A percentile compares a stretch with the other conserved stretches of the same genome.
Evolutionary conservation across 768 basidiomycete genomes (phyloP).

Genomic region (Hygrocybe punicea): DNA sequence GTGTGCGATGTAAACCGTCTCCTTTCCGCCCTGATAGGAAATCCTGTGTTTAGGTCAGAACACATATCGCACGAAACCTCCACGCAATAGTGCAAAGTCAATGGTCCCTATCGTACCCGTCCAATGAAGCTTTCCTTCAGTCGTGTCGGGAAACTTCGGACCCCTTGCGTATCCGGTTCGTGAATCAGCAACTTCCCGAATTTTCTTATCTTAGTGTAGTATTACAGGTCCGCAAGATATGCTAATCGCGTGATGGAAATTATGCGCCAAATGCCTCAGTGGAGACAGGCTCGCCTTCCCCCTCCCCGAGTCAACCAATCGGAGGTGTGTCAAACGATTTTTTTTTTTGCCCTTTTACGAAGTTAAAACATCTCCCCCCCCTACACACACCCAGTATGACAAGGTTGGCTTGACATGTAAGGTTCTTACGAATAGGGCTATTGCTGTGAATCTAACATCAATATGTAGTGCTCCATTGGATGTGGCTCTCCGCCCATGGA

Average conservation of each 20-base stretch:
- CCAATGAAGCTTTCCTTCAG: conserved; percentile 48
- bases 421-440: conserved; percentile 21
- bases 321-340: conserved; percentile 39
- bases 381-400: conserved; percentile 58
- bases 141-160: conserved; percentile 54
- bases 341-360: background rate
- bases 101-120: conserved; percentile 68
- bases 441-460: conserved; percentile 16
- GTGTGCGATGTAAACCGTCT: conserved; percentile 11
- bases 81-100: conserved; percentile 53
- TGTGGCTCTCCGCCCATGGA: conserved; percentile 74
- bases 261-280: conserved; percentile 55
- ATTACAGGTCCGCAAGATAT: conserved; percentile 51
- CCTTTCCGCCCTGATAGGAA: background rate
- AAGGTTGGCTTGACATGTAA: conserved; percentile 81
- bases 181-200: background rate
- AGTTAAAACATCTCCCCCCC: background rate
- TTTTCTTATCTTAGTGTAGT: background rate
- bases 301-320: conserved; percentile 87
- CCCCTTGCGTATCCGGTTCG: conserved; percentile 59
- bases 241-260: conserved; percentile 55
- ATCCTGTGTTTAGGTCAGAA: conserved; percentile 51
- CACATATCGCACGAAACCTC: conserved; percentile 64
- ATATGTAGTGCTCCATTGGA: conserved; percentile 68
- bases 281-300: conserved; percentile 73